A percentile compares a stretch with the other conserved stretches of the same genome.
Evolutionary conservation across 495 filamentous ascomycete species (phyloP).

Genomic region (Lepidopterella palustris): DNA sequence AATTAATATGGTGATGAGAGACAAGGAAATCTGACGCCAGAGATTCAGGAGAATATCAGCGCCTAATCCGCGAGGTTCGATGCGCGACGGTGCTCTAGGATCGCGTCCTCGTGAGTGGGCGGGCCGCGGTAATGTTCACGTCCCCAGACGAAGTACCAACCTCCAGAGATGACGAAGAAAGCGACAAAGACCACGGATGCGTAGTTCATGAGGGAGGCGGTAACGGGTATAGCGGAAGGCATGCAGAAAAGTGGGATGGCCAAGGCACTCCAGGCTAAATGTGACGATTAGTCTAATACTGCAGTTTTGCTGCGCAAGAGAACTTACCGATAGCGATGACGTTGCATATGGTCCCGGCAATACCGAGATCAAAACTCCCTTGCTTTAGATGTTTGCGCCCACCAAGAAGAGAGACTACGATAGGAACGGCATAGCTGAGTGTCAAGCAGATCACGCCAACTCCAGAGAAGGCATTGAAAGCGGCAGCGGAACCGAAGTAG

Average conservation of each 20-base stretch:
- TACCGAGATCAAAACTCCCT: constrained; percentile 49
- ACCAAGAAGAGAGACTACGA: constrained; percentile 49
- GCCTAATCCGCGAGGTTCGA: too few relatives aligned
- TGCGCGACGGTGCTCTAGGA: constrained; percentile 15
- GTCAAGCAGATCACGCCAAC: constrained; percentile 60
- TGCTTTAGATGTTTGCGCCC: constrained; percentile 42
- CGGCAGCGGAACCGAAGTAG: constrained; percentile 57
- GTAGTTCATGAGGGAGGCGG: constrained; percentile 47
- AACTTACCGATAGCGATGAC: constrained; percentile 49
- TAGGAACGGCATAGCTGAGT: constrained; percentile 55
- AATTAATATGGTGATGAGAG: too few relatives aligned
- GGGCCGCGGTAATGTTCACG: constrained; percentile 65
- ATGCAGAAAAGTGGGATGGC: constrained; percentile 55
- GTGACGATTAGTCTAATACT: not conserved
- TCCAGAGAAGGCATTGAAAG: constrained; percentile 62
- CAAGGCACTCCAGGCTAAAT: constrained; percentile 52
- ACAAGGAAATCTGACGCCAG: too few relatives aligned
- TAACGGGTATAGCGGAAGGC: constrained; percentile 38
- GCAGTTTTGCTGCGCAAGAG: not conserved
- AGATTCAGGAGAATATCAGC: too few relatives aligned
- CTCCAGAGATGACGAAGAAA: constrained; percentile 48
- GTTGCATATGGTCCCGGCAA: constrained; percentile 52
- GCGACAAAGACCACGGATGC: constrained; percentile 59
- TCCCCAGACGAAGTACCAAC: constrained; percentile 66
- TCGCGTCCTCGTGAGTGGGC: constrained; percentile 21